A percentile compares a stretch with the other conserved stretches of the same genome.
Evolutionary conservation across 202 grass and related monocot genomes (phyloP).

Genomic region (Setaria viridis): DNA sequence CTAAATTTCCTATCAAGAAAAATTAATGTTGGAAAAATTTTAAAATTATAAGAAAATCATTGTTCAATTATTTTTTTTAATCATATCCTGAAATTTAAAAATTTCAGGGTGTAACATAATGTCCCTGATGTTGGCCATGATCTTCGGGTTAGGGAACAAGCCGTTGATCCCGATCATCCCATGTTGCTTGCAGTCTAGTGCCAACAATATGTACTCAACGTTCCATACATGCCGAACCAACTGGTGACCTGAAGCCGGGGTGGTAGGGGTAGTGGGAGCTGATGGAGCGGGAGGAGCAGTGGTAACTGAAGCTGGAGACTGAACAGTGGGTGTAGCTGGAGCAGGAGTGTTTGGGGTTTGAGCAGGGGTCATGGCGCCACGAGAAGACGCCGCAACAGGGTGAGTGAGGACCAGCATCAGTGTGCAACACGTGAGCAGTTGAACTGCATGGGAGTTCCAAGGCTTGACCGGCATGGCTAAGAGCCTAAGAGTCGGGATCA

Average conservation of each 20-base stretch:
- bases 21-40: no score
- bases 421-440: neutral
- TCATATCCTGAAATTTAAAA: no score
- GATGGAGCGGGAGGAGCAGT: neutral
- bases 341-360: no score
- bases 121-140: conserved; percentile 58
- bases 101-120: conserved; percentile 12
- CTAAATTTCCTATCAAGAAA: no score
- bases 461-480: neutral
- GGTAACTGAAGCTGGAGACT: neutral
- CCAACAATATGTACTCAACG: neutral
- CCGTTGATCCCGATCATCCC: conserved; percentile 73
- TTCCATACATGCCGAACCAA: neutral
- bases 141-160: conserved; percentile 69
- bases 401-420: neutral
- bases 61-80: no score
- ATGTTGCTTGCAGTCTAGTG: neutral
- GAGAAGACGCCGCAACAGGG: neutral
- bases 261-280: neutral
- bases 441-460: neutral
- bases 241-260: neutral
- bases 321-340: neutral
- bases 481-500: no score
- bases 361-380: neutral
- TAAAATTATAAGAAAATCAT: no score